Percentiles rank a stretch among this genome's conserved stretches.
phyloP scores from a whole-genome alignment of 306 rosid species.

The Casuarina glauca region DNA sequence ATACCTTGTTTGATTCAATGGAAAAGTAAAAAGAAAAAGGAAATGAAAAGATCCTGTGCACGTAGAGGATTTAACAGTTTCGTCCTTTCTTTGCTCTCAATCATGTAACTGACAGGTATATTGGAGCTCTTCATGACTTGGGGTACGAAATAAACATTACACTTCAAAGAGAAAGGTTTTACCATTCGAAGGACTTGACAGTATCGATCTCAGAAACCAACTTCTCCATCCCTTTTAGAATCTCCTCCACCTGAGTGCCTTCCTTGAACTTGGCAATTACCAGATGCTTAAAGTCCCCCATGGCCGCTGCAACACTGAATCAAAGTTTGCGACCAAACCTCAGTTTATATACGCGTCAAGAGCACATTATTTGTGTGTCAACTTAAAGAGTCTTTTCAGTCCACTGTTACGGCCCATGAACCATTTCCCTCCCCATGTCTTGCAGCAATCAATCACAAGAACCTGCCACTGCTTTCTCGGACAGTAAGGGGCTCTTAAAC shows the following conservation, averaged over 20 bases:
- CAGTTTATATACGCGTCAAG: slow-evolving; percentile 39
- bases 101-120: background rate
- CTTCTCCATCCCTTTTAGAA: slow-evolving; percentile 66
- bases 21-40: no score
- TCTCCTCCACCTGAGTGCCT: slow-evolving; percentile 64
- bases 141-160: background rate
- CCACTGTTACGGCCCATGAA: slow-evolving; percentile 39
- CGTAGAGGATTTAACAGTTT: background rate
- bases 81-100: background rate
- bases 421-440: slow-evolving; percentile 31
- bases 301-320: slow-evolving; percentile 32
- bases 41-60: background rate
- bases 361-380: slow-evolving; percentile 29
- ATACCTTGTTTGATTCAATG: background rate
- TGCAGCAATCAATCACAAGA: slow-evolving; percentile 36
- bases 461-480: slow-evolving; percentile 29
- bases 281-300: slow-evolving; percentile 85
- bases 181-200: slow-evolving; percentile 90
- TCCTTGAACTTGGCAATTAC: slow-evolving; percentile 86
- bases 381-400: slow-evolving; percentile 43
- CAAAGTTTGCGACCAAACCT: slow-evolving; percentile 21
- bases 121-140: background rate
- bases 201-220: slow-evolving; percentile 68
- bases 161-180: background rate
- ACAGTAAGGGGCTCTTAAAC: slow-evolving; percentile 50